Evolutionary conservation across 2,329 filamentous ascomycete species (phyloP), one percentile per base, ranked within the genome.

Genomic region (Hypomyces perniciosus): DNA sequence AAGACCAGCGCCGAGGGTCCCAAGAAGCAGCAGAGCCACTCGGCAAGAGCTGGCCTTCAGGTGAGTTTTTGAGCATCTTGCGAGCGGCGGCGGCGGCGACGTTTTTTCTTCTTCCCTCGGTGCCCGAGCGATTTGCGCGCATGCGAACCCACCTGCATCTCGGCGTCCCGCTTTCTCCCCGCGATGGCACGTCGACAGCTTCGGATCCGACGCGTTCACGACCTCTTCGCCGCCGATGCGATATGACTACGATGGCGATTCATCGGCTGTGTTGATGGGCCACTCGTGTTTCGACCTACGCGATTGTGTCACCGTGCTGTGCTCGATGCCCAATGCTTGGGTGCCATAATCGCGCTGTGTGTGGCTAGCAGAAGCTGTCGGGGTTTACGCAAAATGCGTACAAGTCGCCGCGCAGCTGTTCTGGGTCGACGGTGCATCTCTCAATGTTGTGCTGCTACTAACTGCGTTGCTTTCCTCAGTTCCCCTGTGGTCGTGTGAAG

Each of bases 401-500:
- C 31, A 41, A 8, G 4, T 28, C 8, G 28, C 26, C 48, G 9
- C 20, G 27, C 20, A 30, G 12, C 35, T 12, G 20, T 33, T 33
- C 38, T 8, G 12, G 26, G 29, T 41, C 20, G 30, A 20, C 6
- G 29, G 35, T 27, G 4, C 26, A 41, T n/a, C 8, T 26, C 28
- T 26, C 12, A 34, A 13, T 5, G 41, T 31, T 39, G 46, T 12
- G 20, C 28, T 10, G 45, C 46, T 9, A 4, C 51, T 53, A 44
- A 53, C 43, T 37, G 20, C 13, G 4, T 8, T 40, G 31, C 41
- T 41, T 34, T 12, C 43, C 12, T 59, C 53, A 99, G 93, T 99
- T 99, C 72, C 93, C 93, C 56, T 99, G 93, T 71, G 93, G 93
- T 75, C 93, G 93, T 86, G 93, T 99, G 74, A 99, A 99, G 87